Base-by-base conservation (phyloP, 768 basidiomycete genomes). In the Asterophora parasitica region DNA sequence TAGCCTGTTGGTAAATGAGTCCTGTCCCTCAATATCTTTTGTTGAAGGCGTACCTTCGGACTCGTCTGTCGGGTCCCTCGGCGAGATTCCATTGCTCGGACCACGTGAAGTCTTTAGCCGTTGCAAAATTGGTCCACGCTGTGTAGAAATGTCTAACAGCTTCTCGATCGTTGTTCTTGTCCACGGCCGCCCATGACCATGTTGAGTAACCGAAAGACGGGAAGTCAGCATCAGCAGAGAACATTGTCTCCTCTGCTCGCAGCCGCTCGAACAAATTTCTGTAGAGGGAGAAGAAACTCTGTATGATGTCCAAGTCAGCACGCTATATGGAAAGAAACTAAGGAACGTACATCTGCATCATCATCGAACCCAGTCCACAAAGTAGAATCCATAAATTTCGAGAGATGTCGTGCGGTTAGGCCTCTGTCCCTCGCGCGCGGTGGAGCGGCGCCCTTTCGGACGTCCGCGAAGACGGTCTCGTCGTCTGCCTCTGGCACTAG, bases 261-360 rank as follows among this genome's bases (percentile, higher is more conserved):
- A 99, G 76, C 11, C 94, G 81, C 11, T 74, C 66, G 62, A 98
- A 98, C 3, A 99, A 71, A 54, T 91, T 88, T 26, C 84, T 80
- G 63, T 93, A 98, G 8, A 98, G 79, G 0, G 83, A 80, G 66
- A 82, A 98, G 71, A 96, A 98, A 34, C 91, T 79, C 92, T 99
- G 32, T 11, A 28, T 8, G 36, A 23, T 26, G 34, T 33, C 36
- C 49, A 26, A 40, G 44, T 42, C 45, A 35, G 28, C 28, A 20
- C 23, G 16, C 10, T 9, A 26, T 23, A 48, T 16, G 27, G 8
- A 23, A 32, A 48, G 7, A 34, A 30, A n/a, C n/a, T 15, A 35
- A n/a, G 13, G 38, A 27, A 66, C 76, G 28, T 62, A 88, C 84
- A 53, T 81, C 71, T 33, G 76, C 71, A 12, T 70, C 68, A 52